Evolutionary conservation across 257 asterid species (phyloP), one percentile per base, ranked within the genome.

Genomic region (Plantago ovata): DNA sequence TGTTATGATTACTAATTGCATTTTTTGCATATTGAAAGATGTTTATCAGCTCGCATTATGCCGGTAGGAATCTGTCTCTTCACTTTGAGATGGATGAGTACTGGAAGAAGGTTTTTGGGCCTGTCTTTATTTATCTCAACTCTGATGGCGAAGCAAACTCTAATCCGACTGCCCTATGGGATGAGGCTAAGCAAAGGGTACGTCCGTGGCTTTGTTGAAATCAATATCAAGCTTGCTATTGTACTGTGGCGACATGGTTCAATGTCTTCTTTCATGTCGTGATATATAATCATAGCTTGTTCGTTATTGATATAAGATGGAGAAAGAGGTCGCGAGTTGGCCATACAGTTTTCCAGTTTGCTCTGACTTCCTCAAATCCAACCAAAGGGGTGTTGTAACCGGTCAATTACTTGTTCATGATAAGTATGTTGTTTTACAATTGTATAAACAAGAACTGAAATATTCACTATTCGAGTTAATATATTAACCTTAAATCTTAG

Each of bases 41-140:
- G 86, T 84, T 87, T 69, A 69, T 54, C 10, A 87, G 88, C 70
- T 64, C 65, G 9, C 95, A 84, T 74, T 87, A 87, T 12, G 80
- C 77, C 4, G 91, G 95, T 55, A 71, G 72, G 33, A 83, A 67
- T 24, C 56, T 84, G 19, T 69, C 77, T 5, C 36, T 80, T 53
- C 67, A 70, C 58, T 76, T 87, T 28, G 36, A 53, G 59, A 16
- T 22, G 0, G 77, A 69, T 20, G 88, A 84, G 13, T 28, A 80
- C 36, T 87, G 95, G 95, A 87, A 78, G 59, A 87, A 81, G 57
- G 94, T 84, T 47, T 23, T 84, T 2, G 95, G 95, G 0, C 94
- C 95, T 0, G 77, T 80, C 55, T 78, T 28, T 71, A 62, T 82
- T 23, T 82, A 76, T 60, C 65, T 84, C 5, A 87, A 87, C 65